Evolutionary conservation across 1,139 yeast genomes (phyloP).

Genomic region (Candida tunisiensis): DNA sequence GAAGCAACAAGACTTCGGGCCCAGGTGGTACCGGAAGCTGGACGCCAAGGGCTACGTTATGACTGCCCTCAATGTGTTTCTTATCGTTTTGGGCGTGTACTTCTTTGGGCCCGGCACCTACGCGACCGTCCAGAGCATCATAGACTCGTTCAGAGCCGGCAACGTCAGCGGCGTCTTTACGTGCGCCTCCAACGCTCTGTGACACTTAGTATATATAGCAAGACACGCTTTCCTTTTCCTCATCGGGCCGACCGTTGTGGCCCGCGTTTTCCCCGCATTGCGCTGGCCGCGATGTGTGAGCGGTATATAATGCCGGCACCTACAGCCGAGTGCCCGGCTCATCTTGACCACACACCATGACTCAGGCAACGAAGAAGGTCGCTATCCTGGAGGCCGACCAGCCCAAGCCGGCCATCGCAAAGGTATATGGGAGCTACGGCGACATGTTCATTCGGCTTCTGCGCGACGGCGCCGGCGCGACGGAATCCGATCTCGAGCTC

Average conservation of each 20-base stretch:
- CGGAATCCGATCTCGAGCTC: constrained; percentile 10
- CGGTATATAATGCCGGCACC: too few species aligned
- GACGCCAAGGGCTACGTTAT: constrained; percentile 10
- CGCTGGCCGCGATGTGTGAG: too few species aligned
- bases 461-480: constrained; percentile 12
- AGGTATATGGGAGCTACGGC: constrained; percentile 18
- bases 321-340: too few species aligned
- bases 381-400: constrained; percentile 18
- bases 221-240: too few species aligned
- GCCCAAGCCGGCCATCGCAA: constrained; percentile 10
- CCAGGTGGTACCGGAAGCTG: constrained; percentile 15
- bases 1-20: constrained; percentile 11
- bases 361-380: constrained; percentile 1
- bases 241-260: too few species aligned
- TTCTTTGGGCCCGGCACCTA: constrained; percentile 44
- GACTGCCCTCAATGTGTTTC: constrained; percentile 20
- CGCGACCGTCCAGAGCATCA: constrained; percentile 36
- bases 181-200: background rate
- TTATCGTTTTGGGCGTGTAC: constrained; percentile 32
- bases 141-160: constrained; percentile 11
- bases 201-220: too few species aligned
- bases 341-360: too few species aligned
- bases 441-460: constrained; percentile 16
- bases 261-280: too few species aligned
- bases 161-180: background rate